Base-by-base conservation (phyloP, 106 monocot species). In the Dendrobium officinale region DNA sequence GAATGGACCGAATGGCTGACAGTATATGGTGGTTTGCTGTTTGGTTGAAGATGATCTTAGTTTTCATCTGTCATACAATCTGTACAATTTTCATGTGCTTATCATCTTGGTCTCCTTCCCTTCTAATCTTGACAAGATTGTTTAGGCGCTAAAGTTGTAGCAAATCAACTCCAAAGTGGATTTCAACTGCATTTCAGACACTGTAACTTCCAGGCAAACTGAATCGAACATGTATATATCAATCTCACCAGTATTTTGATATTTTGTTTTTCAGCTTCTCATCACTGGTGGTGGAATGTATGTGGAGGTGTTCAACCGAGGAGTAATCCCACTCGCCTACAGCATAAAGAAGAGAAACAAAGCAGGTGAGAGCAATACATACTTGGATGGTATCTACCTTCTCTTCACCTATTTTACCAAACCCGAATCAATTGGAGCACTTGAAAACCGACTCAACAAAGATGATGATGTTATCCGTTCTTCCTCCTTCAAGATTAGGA, bases 281-380 rank as follows among this genome's bases (percentile, higher is more conserved):
- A 94, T 94, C 22, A 94, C 93, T 56, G 96, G 96, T 1, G 96
- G 94, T 61, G 96, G 88, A 42, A 92, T 97, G 96, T 94, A 94
- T 18, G 85, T 94, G 44, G 92, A 94, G 79, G 94, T 92, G 55
- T 97, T 94, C 80, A 94, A 94, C 81, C 85, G 96, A 37, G 93
- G 96, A 55, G 90, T 97, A 58, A 92, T 92, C 76, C 93, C 96
- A 5, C 93, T 96, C 41, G 91, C 93, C 9, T 92, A 92, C 82
- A 89, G 87, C 83, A 94, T 97, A 80, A 93, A 86, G 85, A 97
- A 92, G 82, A 89, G 81, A 81, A 94, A 97, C 90, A 90, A 85
- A 77, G 93, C 90, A 29, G 96, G 96, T 73, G 89, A 89, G 84
- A 89, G 73, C 47, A 92, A 92, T 80, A 90, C 87, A 1, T 97